Conservation (phyloP, 805 yeast genomes). For the Wickerhamomyces bovis region DNA sequence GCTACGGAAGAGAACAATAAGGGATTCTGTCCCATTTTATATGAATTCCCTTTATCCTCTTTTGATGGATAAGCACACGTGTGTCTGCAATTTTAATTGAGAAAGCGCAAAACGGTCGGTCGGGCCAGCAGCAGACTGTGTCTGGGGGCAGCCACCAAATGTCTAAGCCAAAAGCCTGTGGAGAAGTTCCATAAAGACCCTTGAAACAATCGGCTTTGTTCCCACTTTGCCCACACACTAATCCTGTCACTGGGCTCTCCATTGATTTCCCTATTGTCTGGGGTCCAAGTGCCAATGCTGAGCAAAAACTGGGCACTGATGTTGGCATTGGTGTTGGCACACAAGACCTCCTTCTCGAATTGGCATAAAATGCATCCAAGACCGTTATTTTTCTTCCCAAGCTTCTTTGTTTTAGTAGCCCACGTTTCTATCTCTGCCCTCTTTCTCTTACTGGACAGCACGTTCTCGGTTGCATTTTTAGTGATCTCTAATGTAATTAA, state of each 20-base stretch:
- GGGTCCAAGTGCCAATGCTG: not conserved
- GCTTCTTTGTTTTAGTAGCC: not conserved
- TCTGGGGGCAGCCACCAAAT: not conserved
- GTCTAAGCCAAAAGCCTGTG: no score
- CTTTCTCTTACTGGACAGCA: not conserved
- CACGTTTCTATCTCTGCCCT: not conserved
- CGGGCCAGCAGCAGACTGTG: not conserved
- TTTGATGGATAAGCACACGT: not conserved
- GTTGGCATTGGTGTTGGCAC: constrained; percentile 1
- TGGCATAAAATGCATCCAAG: not conserved
- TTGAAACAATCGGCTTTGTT: not conserved
- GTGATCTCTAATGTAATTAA: no score
- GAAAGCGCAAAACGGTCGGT: not conserved
- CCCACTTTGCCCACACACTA: not conserved
- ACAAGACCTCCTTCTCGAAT: constrained; percentile 3
- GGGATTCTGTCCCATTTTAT: not conserved
- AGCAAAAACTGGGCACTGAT: not conserved
- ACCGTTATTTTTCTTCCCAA: not conserved
- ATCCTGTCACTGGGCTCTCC: no score
- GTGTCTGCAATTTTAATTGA: not conserved
- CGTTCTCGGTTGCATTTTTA: not conserved
- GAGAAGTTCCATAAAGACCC: no score
- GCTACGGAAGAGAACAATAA: not conserved
- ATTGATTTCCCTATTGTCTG: not conserved
- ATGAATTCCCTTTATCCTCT: not conserved